phyloP scores from a whole-genome alignment of 2,329 filamentous ascomycete genomes.

The Trichoderma aggressivum region DNA sequence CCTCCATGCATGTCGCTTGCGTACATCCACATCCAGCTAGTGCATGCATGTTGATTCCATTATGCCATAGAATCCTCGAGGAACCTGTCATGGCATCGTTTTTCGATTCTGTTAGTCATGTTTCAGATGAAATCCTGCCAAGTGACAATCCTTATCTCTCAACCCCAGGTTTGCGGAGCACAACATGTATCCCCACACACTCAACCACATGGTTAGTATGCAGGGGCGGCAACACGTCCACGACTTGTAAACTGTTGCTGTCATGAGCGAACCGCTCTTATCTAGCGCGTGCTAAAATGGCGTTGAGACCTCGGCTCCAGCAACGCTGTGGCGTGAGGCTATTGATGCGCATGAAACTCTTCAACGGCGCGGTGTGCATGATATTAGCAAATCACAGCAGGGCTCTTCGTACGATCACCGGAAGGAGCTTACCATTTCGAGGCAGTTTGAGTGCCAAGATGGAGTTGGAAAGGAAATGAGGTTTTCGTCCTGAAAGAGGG shows the following conservation, averaged over 20 bases:
- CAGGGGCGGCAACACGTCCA: background rate
- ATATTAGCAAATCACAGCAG: background rate
- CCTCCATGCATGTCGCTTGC: background rate
- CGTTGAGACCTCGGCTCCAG: background rate
- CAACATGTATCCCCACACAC: background rate
- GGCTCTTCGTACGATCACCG: background rate
- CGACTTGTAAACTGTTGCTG: background rate
- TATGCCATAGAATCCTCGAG: background rate
- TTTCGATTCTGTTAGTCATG: background rate
- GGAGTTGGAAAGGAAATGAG: background rate
- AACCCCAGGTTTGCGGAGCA: slow-evolving; percentile 11
- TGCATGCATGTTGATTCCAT: background rate
- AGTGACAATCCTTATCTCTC: slow-evolving; percentile 1
- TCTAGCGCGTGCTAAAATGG: slow-evolving; percentile 1
- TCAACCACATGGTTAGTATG: background rate
- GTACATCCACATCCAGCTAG: background rate
- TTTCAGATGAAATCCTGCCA: background rate
- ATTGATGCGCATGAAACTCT: background rate
- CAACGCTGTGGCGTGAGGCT: background rate
- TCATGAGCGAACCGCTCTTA: background rate
- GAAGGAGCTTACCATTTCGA: background rate
- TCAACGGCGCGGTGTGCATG: background rate
- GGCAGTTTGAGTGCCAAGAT: background rate
- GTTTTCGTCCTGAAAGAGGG: background rate
- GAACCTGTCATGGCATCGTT: background rate